These are phyloP conservation scores for Citrus maxima DNA, from an alignment of 345 rosid genomes.

Conservation along the genomic window DNA sequence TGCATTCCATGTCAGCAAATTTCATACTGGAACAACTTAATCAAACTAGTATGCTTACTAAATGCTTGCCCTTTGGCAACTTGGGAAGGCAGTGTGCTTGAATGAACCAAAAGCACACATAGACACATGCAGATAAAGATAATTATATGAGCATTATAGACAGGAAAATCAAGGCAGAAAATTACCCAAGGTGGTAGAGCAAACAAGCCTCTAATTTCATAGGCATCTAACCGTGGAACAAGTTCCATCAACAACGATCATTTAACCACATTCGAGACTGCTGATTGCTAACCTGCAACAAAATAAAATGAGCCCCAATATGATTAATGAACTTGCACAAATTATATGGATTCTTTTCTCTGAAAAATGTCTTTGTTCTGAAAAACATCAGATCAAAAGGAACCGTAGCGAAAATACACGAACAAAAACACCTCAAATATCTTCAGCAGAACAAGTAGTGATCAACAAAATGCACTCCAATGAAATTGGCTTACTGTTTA, in stretches of 20 bases:
- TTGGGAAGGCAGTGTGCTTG: not conserved
- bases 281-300: slow-evolving; percentile 71
- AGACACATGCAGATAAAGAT: not conserved
- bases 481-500: too few species aligned
- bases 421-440: not conserved
- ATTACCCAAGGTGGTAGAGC: slow-evolving; percentile 97
- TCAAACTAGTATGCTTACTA: not conserved
- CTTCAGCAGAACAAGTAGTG: not conserved
- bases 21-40: not conserved
- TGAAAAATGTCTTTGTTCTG: too few species aligned
- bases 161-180: not conserved
- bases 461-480: too few species aligned
- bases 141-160: not conserved
- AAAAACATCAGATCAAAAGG: not conserved
- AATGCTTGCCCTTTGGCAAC: not conserved
- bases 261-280: slow-evolving; percentile 81
- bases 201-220: slow-evolving; percentile 91
- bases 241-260: slow-evolving; percentile 91
- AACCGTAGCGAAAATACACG: not conserved
- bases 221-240: slow-evolving; percentile 81
- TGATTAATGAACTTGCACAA: not conserved
- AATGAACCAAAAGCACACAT: not conserved
- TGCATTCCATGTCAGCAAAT: not conserved
- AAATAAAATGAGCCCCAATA: not conserved
- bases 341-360: not conserved